These are phyloP conservation scores for Nothomitra cinnamomea DNA, from an alignment of 2,329 filamentous ascomycete species.

Conservation along the genomic window DNA sequence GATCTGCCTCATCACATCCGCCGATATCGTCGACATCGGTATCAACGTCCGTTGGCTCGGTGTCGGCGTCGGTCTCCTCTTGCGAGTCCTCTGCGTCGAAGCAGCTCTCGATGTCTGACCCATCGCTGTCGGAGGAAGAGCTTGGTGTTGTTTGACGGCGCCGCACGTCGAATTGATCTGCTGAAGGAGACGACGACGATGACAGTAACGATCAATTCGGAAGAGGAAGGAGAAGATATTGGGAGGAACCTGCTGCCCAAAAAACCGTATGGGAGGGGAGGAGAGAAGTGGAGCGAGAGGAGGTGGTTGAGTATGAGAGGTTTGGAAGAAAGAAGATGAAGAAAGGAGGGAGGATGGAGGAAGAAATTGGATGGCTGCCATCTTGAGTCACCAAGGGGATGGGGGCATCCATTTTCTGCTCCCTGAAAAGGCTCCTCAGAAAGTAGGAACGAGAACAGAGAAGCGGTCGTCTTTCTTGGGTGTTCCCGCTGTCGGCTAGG, in stretches of 20 bases:
- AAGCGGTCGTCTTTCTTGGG: neutral
- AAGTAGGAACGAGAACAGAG: neutral
- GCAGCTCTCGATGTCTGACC: slow-evolving; percentile 3
- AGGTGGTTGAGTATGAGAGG: neutral
- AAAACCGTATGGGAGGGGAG: neutral
- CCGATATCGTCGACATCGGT: neutral
- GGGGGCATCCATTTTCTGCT: neutral
- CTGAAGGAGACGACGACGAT: neutral
- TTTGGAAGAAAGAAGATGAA: neutral
- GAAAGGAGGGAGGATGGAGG: neutral
- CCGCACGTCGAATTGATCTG: neutral
- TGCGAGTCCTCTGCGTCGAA: neutral
- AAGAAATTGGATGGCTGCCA: neutral
- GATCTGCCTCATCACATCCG: neutral
- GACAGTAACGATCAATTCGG: neutral
- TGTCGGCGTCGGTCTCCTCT: neutral
- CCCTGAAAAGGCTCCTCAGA: neutral
- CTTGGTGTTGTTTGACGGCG: neutral
- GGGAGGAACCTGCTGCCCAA: neutral
- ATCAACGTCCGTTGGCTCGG: too few relatives aligned
- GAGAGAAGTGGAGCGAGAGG: neutral
- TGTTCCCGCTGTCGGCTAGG: neutral
- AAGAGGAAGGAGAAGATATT: neutral
- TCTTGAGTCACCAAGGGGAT: neutral
- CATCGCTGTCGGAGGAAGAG: neutral